Evolutionary conservation across 139 green algal genomes (phyloP).

Genomic region (Ulvella scutata): DNA sequence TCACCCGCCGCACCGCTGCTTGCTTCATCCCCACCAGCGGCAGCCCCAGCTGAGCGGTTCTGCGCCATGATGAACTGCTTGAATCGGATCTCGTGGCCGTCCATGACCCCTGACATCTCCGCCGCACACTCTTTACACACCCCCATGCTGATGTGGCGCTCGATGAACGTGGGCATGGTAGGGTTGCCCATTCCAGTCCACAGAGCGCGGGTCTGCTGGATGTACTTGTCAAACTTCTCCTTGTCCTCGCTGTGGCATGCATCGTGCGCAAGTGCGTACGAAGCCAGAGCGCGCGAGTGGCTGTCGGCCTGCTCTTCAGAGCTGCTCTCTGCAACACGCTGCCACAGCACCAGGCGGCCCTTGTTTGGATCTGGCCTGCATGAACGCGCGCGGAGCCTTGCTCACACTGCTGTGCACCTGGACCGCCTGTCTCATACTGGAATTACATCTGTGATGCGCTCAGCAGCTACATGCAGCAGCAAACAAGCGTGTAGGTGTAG

Average conservation of each 20-base stretch:
- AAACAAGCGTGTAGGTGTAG: too few relatives aligned
- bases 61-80: not conserved
- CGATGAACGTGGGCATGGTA: not conserved
- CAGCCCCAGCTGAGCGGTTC: not conserved
- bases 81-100: not conserved
- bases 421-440: too few relatives aligned
- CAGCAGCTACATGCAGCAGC: too few relatives aligned
- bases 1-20: not conserved
- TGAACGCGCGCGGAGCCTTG: not conserved
- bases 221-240: not conserved
- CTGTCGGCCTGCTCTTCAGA: not conserved
- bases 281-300: not conserved
- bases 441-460: too few relatives aligned
- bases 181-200: not conserved
- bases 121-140: not conserved
- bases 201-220: not conserved
- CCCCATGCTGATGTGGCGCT: not conserved
- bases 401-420: too few relatives aligned
- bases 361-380: not conserved
- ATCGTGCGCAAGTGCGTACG: not conserved
- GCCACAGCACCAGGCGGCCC: not conserved
- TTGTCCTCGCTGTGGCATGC: not conserved
- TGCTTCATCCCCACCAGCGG: not conserved
- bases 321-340: not conserved
- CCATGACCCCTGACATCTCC: not conserved